Percentiles rank a stretch among this genome's conserved stretches.
Evolutionary conservation across 768 basidiomycete genomes (phyloP).

Genomic region (Cystobasidium onofrii): DNA sequence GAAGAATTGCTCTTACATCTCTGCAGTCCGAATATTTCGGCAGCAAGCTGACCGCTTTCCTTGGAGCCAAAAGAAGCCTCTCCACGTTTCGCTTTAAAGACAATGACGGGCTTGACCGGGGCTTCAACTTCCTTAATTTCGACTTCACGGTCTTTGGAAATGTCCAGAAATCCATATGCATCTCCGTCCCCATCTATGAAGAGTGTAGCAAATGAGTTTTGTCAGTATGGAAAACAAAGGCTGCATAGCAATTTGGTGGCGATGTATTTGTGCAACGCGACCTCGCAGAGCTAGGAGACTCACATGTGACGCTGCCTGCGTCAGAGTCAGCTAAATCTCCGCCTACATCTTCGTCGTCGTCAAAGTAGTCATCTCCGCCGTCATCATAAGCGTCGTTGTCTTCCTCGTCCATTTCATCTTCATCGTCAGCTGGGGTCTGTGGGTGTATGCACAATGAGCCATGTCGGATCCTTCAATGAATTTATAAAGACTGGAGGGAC

Average conservation of each 20-base stretch:
- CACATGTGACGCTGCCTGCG: not conserved
- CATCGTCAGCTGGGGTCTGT: constrained; percentile 1
- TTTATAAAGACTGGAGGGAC: not conserved
- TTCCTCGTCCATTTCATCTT: constrained; percentile 6
- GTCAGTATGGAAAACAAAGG: not conserved
- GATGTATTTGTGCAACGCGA: not conserved
- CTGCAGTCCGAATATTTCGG: constrained; percentile 23
- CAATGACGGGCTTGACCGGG: not conserved
- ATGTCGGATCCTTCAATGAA: not conserved
- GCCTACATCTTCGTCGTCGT: not conserved
- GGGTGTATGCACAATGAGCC: not conserved
- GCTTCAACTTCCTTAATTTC: constrained; percentile 22
- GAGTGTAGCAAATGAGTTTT: not conserved
- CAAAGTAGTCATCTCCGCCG: not conserved
- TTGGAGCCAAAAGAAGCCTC: not conserved
- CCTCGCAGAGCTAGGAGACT: not conserved
- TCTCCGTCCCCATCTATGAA: constrained; percentile 18
- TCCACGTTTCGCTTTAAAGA: not conserved
- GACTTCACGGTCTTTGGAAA: constrained; percentile 14
- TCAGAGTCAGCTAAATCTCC: not conserved
- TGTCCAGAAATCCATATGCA: constrained; percentile 28
- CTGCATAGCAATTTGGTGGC: not conserved
- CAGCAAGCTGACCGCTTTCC: not conserved
- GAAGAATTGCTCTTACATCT: not conserved
- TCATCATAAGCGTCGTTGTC: not conserved